Evolutionary conservation across 2,329 filamentous ascomycete genomes (phyloP).

Genomic region (Trichoderma sp.): DNA sequence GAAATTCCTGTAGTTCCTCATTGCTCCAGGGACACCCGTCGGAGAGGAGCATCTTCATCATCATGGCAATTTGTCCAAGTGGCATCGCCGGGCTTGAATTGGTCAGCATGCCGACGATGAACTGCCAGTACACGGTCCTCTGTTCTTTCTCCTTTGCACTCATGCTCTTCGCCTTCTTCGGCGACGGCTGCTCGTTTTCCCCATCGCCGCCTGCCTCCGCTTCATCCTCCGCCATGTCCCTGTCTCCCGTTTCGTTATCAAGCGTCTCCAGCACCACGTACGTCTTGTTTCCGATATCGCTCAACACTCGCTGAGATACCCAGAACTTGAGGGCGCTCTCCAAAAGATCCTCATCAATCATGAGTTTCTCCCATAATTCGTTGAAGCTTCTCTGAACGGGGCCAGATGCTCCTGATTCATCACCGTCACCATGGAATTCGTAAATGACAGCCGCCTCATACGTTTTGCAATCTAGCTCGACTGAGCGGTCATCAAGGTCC

Average conservation of each 20-base stretch:
- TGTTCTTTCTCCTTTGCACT: slow-evolving; percentile 62
- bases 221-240: slow-evolving; percentile 33
- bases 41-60: slow-evolving; percentile 88
- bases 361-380: slow-evolving; percentile 55
- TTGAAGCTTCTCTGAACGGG: slow-evolving; percentile 46
- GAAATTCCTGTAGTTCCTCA: slow-evolving; percentile 79
- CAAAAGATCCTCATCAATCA: slow-evolving; percentile 73
- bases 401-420: slow-evolving; percentile 32
- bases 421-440: slow-evolving; percentile 60
- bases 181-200: slow-evolving; percentile 36
- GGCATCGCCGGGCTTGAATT: slow-evolving; percentile 82
- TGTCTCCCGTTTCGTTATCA: slow-evolving; percentile 35
- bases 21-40: slow-evolving; percentile 87
- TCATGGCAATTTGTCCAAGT: slow-evolving; percentile 78
- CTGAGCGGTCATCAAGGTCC: slow-evolving; percentile 74
- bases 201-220: slow-evolving; percentile 24
- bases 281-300: slow-evolving; percentile 49
- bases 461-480: slow-evolving; percentile 70
- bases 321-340: slow-evolving; percentile 67
- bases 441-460: slow-evolving; percentile 88
- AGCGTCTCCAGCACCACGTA: slow-evolving; percentile 68
- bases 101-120: slow-evolving; percentile 91
- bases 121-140: slow-evolving; percentile 76
- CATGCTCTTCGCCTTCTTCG: slow-evolving; percentile 53
- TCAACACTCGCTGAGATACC: slow-evolving; percentile 65